Base-by-base conservation (phyloP, 257 asterid genomes). In the Perilla frutescens region DNA sequence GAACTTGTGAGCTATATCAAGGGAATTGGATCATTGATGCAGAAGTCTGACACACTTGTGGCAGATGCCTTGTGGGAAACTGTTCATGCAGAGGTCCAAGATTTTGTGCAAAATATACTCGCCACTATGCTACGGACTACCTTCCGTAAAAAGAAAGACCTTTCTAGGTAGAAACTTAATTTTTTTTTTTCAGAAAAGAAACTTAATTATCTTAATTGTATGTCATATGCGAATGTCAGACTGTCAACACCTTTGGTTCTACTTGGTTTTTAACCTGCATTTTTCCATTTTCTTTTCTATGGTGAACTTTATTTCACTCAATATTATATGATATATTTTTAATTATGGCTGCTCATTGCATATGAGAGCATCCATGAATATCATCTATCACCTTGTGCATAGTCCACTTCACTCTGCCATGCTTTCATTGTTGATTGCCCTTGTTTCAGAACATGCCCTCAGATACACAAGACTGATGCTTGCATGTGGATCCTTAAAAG, bases 41-140 rank as follows among this genome's bases (percentile, higher is more conserved):
- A 91, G 82, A 92, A 83, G 86, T 91, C 88, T 67, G 99, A 95
- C 78, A 95, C 98, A 58, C 74, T 89, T 69, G 98, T 90, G 64
- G 96, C 96, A 59, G 99, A 95, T 77, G 96, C 99, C 86, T 80
- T 95, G 81, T 95, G 98, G 99, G 99, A 95, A 86, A 95, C 99
- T 72, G 87, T 95, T 65, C 99, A 95, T 74, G 89, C 96, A n/a
- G 99, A 95, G 89, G 99, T 95, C 77, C 99, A 95, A 79, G 99
- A 95, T 81, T 95, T 95, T 84, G 99, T 95, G 76, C 99, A 95
- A 79, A 95, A 95, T 84, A 89, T 87, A 40, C 77, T 95, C 71
- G 97, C 98, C 57, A 78, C 81, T 77, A 92, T 95, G 99, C 79
- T 91, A 73, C 80, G 96, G 70, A 95, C 98, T 63, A 90, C 96